Evolutionary conservation across 2,329 filamentous ascomycete species (phyloP), one percentile per base, ranked within the genome.

Genomic region (Talaromyces sp.): DNA sequence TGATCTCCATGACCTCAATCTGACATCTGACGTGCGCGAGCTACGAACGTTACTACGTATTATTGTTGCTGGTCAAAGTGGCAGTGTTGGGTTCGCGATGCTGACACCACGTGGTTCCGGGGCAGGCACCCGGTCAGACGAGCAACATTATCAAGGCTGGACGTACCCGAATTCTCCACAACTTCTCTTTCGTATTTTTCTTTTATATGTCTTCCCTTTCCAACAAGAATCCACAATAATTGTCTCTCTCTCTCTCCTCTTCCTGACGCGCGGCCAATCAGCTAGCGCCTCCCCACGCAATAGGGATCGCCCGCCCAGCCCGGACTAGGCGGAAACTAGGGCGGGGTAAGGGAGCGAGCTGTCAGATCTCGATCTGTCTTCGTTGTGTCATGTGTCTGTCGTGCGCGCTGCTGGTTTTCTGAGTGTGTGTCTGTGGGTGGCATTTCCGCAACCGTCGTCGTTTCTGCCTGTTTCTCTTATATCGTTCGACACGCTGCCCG

Each of bases 291-390:
- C 59, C 54, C 31, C 54, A 57, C 35, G 48, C 31, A 54, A 57
- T 24, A 17, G 12, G 35, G 54, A 58, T 61, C 59, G 54, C 59
- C 59, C 57, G 56, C 17, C 51, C 50, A 61, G 41, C 51, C 41
- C 59, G 50, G 38, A 27, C 56, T 55, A 60, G 55, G 21, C 12
- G 55, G 31, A 58, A 24, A 61, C 55, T 61, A 61, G 59, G 57
- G 59, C 59, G 59, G 59, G 59, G 59, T 61, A 61, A 58, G 5
- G 5, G 5, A 50, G 59, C 57, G 52, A 61, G 59, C 59, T 61
- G 59, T 61, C 59, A 61, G 59, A 61, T 61, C 59, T 58, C 55
- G 59, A 58, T 61, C 59, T 46, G 55, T 21, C 52, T 21, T 50
- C 48, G 52, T 24, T 31, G 32, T 43, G 56, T 61, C 59, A 61